Base-by-base conservation (phyloP, 768 basidiomycete species). In the Russula earlei region DNA sequence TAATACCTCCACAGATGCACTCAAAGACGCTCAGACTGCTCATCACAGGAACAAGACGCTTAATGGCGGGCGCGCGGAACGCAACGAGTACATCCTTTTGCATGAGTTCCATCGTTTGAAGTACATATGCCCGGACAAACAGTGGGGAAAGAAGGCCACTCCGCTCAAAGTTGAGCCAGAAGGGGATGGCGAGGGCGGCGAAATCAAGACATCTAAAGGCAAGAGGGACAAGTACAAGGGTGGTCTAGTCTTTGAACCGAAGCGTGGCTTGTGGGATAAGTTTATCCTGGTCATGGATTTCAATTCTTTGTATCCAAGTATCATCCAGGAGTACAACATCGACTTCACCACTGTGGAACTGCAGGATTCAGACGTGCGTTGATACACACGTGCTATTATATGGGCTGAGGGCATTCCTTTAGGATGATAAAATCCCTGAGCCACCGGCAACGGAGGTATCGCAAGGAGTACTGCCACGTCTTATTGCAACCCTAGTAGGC, bases 221-320 rank as follows among this genome's bases (percentile, higher is more conserved):
- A 90, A 85, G 45, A 82, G 83, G 49, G 95, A 97, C 72, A 98
- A 97, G 72, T 99, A 91, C 75, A 96, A 98, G 72, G 96, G 96
- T 68, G 96, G 96, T 70, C 77, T 98, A 50, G 96, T 99, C 19
- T 93, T 99, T 61, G 91, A 96, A 56, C 96, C 96, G 2, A 94
- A 96, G 72, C 77, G 90, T 52, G 91, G 94, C 11, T 74, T 99
- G 38, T 98, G 91, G 90, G 96, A 98, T 74, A 94, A 85, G 64
- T 96, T 78, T 67, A 88, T 98, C 70, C 78, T 99, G 17, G 96
- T 99, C 70, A 99, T 99, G 96, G 96, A 99, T 70, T 99, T 98
- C 83, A 99, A 99, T 71, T 96, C 93, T 58, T 77, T 99, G 54
- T 99, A 99, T 68, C 96, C 96, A 6, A 93, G 90, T 68, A 99